A percentile compares a stretch with the other conserved stretches of the same genome.
These are phyloP conservation scores for Annona cherimola DNA, from an alignment of 164 flowering plant species.

Conservation along the genomic window DNA sequence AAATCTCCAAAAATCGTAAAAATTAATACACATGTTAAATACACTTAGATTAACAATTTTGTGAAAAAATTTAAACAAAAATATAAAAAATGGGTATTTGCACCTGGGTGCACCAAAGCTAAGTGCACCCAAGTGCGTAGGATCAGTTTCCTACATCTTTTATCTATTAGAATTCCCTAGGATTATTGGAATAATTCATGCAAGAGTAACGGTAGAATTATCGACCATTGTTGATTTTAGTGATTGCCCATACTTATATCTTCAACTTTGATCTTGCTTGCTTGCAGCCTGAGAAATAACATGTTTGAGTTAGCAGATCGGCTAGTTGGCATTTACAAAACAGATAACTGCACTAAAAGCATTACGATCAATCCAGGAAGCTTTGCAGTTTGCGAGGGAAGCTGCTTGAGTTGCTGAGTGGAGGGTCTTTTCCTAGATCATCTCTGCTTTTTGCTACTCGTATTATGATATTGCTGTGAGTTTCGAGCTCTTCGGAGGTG, in stretches of 20 bases:
- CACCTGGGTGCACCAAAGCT: too few species aligned
- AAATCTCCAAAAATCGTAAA: too few species aligned
- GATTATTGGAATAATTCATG: not conserved
- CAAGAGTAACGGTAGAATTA: not conserved
- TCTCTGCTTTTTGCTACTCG: not conserved
- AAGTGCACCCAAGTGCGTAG: too few species aligned
- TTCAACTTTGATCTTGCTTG: not conserved
- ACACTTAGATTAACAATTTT: too few species aligned
- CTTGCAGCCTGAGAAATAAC: constrained; percentile 85
- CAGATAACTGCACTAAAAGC: constrained; percentile 96
- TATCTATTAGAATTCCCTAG: not conserved
- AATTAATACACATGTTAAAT: too few species aligned
- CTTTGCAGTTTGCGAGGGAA: constrained; percentile 51
- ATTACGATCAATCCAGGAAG: constrained; percentile 87
- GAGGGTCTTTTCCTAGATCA: not conserved
- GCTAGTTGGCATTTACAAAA: constrained; percentile 93
- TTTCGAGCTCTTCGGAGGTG: not conserved
- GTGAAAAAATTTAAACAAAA: too few species aligned
- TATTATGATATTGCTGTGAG: not conserved
- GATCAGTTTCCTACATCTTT: not conserved
- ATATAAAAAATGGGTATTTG: too few species aligned
- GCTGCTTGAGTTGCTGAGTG: constrained; percentile 32
- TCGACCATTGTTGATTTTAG: not conserved
- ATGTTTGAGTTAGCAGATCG: constrained; percentile 98
- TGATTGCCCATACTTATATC: not conserved